A percentile compares a stretch with the other conserved stretches of the same genome.
phyloP scores from a whole-genome alignment of 805 yeast genomes.

The Debaryomyces castellii region DNA sequence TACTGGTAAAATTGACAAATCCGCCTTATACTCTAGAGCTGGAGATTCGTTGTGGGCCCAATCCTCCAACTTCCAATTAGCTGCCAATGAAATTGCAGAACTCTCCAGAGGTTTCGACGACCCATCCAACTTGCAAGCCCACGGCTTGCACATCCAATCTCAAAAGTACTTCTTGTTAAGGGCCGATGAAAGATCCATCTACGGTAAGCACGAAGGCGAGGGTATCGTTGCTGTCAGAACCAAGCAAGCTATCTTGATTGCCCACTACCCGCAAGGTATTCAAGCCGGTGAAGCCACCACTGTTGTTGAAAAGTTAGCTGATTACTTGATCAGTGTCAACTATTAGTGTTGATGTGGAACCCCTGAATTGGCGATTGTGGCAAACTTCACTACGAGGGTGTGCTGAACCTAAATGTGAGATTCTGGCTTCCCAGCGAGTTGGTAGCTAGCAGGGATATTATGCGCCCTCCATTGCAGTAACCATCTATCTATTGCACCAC shows the following conservation, averaged over 20 bases:
- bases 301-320: conserved; percentile 94
- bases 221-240: conserved; percentile 93
- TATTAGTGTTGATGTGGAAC: conserved; percentile 44
- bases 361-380: neutral
- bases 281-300: conserved; percentile 95
- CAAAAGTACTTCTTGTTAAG: conserved; percentile 84
- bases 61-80: conserved; percentile 63
- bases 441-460: neutral
- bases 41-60: conserved; percentile 96
- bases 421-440: too few species aligned
- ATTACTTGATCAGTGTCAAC: conserved; percentile 84
- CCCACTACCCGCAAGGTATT: conserved; percentile 90
- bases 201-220: conserved; percentile 85
- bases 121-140: conserved; percentile 75
- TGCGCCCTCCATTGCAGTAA: neutral
- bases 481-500: neutral
- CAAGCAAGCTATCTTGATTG: conserved; percentile 85
- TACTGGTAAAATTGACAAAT: conserved; percentile 86
- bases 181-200: conserved; percentile 90
- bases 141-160: conserved; percentile 82
- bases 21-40: conserved; percentile 89
- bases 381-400: neutral
- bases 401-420: too few species aligned
- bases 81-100: conserved; percentile 67
- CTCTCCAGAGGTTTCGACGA: conserved; percentile 80